These are phyloP conservation scores for Psilocybe tampanensis DNA, from an alignment of 768 basidiomycete species.

Conservation along the genomic window DNA sequence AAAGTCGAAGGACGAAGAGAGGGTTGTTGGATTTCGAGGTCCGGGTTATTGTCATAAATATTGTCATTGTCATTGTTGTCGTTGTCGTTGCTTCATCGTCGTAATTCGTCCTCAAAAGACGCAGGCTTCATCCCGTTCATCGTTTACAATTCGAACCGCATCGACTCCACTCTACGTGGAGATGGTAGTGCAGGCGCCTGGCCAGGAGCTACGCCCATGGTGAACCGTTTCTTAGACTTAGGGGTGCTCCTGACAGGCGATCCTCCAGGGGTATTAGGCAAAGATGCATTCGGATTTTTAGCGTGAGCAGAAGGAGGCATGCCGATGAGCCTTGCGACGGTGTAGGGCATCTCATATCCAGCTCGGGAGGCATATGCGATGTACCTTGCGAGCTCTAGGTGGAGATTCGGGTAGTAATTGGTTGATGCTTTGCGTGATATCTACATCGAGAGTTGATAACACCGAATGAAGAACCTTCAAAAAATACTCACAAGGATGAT, in stretches of 20 bases:
- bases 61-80: background rate
- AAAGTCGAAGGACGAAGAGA: background rate
- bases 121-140: too few relatives aligned
- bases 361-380: conserved; percentile 65
- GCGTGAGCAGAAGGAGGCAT: conserved; percentile 68
- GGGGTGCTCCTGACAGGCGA: conserved; percentile 20
- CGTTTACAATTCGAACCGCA: conserved; percentile 13
- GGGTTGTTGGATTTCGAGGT: background rate
- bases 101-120: too few relatives aligned
- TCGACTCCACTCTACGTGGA: conserved; percentile 18
- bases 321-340: conserved; percentile 78
- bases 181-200: conserved; percentile 16
- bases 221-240: conserved; percentile 12
- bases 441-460: conserved; percentile 38
- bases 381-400: conserved; percentile 92
- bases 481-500: conserved; percentile 72
- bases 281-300: conserved; percentile 36
- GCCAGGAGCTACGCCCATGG: background rate
- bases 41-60: background rate
- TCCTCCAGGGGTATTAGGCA: background rate
- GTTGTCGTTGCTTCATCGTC: background rate
- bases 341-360: conserved; percentile 80
- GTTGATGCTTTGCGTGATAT: conserved; percentile 94
- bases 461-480: background rate
- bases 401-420: conserved; percentile 91